These are phyloP conservation scores for Metschnikowia sp. DNA, from an alignment of 805 yeast genomes.

Conservation along the genomic window DNA sequence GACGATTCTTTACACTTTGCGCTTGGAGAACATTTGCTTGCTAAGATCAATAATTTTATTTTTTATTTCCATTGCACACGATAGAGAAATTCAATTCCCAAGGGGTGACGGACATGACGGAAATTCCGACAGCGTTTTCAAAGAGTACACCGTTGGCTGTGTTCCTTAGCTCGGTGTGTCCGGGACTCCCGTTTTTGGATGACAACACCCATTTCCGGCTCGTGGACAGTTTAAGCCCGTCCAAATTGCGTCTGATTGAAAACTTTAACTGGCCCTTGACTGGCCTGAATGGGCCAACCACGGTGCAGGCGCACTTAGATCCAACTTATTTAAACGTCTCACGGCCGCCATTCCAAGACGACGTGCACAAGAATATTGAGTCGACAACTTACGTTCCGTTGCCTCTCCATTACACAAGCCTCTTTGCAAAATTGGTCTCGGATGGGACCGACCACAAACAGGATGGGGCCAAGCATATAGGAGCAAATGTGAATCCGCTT, in stretches of 20 bases:
- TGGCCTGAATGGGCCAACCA: conserved; percentile 13
- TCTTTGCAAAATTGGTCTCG: conserved; percentile 35
- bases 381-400: conserved; percentile 52
- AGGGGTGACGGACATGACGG: conserved; percentile 3
- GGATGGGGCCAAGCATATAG: conserved; percentile 44
- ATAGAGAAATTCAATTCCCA: no score
- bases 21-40: no score
- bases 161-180: conserved; percentile 36
- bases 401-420: conserved; percentile 46
- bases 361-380: conserved; percentile 28
- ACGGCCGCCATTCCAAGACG: conserved; percentile 29
- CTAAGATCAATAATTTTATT: no score
- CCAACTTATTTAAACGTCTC: conserved; percentile 33
- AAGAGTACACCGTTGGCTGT: conserved; percentile 27
- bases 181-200: conserved; percentile 31
- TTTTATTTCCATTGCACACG: no score
- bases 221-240: conserved; percentile 10
- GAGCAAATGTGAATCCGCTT: conserved; percentile 53
- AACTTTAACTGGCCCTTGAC: conserved; percentile 27
- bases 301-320: conserved; percentile 19
- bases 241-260: conserved; percentile 10
- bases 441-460: conserved; percentile 34
- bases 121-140: conserved; percentile 8
- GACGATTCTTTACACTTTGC: no score
- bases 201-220: conserved; percentile 33